These are phyloP conservation scores for Leucocoprinus leucothites DNA, from an alignment of 768 basidiomycete species.

Conservation along the genomic window DNA sequence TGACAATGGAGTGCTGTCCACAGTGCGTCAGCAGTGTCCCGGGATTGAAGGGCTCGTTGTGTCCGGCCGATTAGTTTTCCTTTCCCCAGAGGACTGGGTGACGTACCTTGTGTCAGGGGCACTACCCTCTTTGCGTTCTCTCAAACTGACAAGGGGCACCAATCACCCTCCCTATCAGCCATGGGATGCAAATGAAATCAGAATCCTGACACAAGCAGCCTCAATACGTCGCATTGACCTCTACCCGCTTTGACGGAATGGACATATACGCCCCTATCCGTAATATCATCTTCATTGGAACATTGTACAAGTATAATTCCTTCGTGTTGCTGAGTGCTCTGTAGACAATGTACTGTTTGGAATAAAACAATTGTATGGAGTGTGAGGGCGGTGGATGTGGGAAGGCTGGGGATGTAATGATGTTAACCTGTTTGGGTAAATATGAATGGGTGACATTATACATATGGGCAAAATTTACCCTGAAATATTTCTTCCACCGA, in stretches of 20 bases:
- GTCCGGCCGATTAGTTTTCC: slow-evolving; percentile 34
- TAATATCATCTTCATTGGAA: not conserved
- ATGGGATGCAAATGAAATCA: slow-evolving; percentile 27
- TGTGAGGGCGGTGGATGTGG: not conserved
- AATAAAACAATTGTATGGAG: not conserved
- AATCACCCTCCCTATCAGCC: slow-evolving; percentile 35
- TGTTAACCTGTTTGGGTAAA: slow-evolving; percentile 10
- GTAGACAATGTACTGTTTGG: not conserved
- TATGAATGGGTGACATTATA: not conserved
- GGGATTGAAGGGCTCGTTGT: slow-evolving; percentile 39
- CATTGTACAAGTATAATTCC: not conserved
- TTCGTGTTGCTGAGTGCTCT: not conserved
- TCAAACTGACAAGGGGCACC: slow-evolving; percentile 38
- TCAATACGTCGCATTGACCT: not conserved
- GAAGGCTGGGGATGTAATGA: slow-evolving; percentile 1
- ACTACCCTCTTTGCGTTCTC: slow-evolving; percentile 29
- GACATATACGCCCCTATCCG: too few species aligned
- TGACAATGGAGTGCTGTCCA: slow-evolving; percentile 30
- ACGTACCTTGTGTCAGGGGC: slow-evolving; percentile 33
- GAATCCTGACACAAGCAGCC: slow-evolving; percentile 16
- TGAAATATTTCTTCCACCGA: slow-evolving; percentile 5
- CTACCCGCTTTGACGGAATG: not conserved
- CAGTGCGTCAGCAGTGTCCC: slow-evolving; percentile 31
- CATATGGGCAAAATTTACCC: slow-evolving; percentile 9
- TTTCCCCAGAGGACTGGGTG: slow-evolving; percentile 39